phyloP scores from a whole-genome alignment of 371 early-diverging fungal genomes.

The Mortierella sp. region DNA sequence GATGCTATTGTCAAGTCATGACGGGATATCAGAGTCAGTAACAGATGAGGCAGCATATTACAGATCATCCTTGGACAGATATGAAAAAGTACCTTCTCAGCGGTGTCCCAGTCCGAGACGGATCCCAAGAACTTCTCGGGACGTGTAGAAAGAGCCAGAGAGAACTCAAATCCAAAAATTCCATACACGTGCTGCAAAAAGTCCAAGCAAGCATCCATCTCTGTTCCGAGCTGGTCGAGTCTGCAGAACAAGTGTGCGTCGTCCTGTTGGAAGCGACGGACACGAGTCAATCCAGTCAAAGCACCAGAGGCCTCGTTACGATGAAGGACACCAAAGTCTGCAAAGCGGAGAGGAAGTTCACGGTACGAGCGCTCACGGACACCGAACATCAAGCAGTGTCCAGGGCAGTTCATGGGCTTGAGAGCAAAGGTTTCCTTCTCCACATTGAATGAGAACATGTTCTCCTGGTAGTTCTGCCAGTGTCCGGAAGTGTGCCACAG shows the following conservation, averaged over 20 bases:
- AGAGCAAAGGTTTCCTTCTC: slow-evolving; percentile 93
- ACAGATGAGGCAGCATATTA: too few species aligned
- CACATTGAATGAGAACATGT: slow-evolving; percentile 97
- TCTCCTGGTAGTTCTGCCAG: slow-evolving; percentile 98
- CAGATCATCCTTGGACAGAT: too few species aligned
- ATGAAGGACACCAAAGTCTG: slow-evolving; percentile 99
- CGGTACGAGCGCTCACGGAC: slow-evolving; percentile 93
- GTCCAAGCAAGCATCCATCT: slow-evolving; percentile 85
- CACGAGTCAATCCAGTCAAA: slow-evolving; percentile 97
- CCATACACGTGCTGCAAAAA: slow-evolving; percentile 92
- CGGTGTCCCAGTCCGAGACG: slow-evolving; percentile 92
- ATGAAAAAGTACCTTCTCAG: slow-evolving; percentile 74
- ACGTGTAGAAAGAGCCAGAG: slow-evolving; percentile 94
- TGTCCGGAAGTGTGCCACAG: slow-evolving; percentile 99
- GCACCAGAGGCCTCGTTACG: slow-evolving; percentile 99
- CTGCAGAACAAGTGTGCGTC: slow-evolving; percentile 99
- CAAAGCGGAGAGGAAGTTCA: slow-evolving; percentile 97
- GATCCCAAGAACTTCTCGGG: slow-evolving; percentile 95
- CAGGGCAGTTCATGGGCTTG: slow-evolving; percentile 99
- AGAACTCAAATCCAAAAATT: slow-evolving; percentile 87
- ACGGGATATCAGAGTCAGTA: too few species aligned
- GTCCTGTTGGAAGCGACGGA: slow-evolving; percentile 99
- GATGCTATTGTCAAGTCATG: slow-evolving; percentile 30
- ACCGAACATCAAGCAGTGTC: slow-evolving; percentile 98
- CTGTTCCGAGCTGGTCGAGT: slow-evolving; percentile 80